Evolutionary conservation across 306 rosid species (phyloP).

Genomic region (Cucurbita moschata): DNA sequence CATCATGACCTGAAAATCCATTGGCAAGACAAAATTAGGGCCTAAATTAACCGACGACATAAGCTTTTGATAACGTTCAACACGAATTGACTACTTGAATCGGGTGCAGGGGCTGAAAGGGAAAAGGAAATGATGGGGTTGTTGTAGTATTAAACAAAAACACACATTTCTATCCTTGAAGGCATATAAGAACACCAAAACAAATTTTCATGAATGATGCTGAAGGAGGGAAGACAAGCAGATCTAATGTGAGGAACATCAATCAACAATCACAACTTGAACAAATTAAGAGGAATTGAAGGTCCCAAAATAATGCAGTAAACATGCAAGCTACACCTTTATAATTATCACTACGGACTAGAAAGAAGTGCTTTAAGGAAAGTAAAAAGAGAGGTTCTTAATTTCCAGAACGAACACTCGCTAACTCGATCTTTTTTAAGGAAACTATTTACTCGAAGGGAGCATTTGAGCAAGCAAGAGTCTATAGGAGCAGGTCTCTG

Average conservation of each 20-base stretch:
- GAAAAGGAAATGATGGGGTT: background rate
- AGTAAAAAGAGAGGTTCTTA: background rate
- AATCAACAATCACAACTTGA: background rate
- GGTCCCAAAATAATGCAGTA: background rate
- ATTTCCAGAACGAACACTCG: background rate
- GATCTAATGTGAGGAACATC: background rate
- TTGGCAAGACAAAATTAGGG: background rate
- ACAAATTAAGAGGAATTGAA: no score
- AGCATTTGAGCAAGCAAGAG: background rate
- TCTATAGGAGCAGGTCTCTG: background rate
- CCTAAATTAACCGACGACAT: background rate
- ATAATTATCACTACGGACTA: no score
- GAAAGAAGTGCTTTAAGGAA: no score
- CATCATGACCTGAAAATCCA: background rate
- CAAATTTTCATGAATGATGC: background rate
- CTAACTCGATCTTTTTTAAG: background rate
- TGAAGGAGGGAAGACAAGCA: background rate
- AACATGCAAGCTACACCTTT: no score
- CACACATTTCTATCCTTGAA: background rate
- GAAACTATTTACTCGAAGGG: background rate
- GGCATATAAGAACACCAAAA: background rate
- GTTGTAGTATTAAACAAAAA: background rate
- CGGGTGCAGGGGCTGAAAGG: background rate
- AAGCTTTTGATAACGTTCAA: background rate
- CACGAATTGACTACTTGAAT: background rate